Base-by-base conservation (phyloP, 2,329 filamentous ascomycete species). In the Paraphaeosphaeria minitans region DNA sequence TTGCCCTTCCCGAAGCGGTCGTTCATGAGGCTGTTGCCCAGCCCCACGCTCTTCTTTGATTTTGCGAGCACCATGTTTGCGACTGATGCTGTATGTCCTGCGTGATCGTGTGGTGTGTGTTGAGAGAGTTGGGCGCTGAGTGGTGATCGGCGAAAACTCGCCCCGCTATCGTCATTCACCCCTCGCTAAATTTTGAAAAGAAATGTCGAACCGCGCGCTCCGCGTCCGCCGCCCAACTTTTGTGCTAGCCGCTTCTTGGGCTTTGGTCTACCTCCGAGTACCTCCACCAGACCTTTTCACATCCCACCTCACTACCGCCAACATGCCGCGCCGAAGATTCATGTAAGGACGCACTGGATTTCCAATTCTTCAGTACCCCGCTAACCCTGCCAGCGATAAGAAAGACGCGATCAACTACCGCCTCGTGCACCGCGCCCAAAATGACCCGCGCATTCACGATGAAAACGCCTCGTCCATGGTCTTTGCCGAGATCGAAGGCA, bases 11-110 rank as follows among this genome's bases (percentile, higher is more conserved):
- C 92, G 78, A 98, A 97, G 58, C 94, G 90, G 81, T 98, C 95
- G 77, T 98, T 98, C 95, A 99, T 99, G 76, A 99, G 87, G 81
- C 90, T 88, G 82, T 97, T 97, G 77, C 95, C 95, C 81, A 99
- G 88, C 77, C 95, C 95, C 72, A 97, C 92, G 71, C 88, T 85
- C 80, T 93, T 96, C 79, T 97, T 98, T 66, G 93, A 97, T 82
- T 98, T 99, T 78, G 95, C 88, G 71, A 91, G 80, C 70, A 89
- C 87, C 89, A 91, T 91, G 43, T 66, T 82, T 77, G 60, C 62
- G 57, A 55, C 49, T 62, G 48, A 2, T 42, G 53, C 27, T 46
- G 56, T 54, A 43, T 57, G 45, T 57, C 57, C 55, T 61, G 61
- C 57, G 58, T 56, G 59, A 62, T 62, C 60, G 60, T 64, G 47